Evolutionary conservation across 352 stramenopile species (phyloP).

Genomic region (Phytophthora fragariae): DNA sequence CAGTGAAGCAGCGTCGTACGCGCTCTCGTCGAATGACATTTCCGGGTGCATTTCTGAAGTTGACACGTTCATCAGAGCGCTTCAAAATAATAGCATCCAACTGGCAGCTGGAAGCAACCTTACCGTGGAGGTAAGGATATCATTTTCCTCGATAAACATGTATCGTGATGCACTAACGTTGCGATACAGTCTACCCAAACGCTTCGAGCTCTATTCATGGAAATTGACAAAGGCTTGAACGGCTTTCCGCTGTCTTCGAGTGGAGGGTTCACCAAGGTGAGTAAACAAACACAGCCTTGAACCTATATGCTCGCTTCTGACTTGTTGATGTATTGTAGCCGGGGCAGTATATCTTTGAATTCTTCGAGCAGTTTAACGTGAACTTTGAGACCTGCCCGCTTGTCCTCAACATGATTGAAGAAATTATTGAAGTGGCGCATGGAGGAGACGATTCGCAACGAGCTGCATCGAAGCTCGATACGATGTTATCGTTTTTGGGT

Average conservation of each 20-base stretch:
- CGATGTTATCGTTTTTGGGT: constrained; percentile 83
- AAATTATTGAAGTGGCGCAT: constrained; percentile 88
- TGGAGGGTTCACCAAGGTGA: constrained; percentile 86
- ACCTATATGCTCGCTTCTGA: too few relatives aligned
- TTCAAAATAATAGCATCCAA: constrained; percentile 67
- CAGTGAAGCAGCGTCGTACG: constrained; percentile 96
- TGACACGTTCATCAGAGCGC: constrained; percentile 79
- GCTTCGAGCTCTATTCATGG: constrained; percentile 79
- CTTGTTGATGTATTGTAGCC: constrained; percentile 42
- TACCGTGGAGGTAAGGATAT: constrained; percentile 61
- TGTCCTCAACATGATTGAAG: constrained; percentile 88
- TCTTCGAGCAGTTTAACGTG: constrained; percentile 92
- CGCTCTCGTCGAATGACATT: constrained; percentile 95
- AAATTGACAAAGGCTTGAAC: constrained; percentile 88
- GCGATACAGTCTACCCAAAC: constrained; percentile 74
- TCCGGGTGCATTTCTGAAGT: constrained; percentile 95
- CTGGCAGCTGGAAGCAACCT: constrained; percentile 60
- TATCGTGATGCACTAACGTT: constrained; percentile 12
- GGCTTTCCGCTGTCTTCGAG: constrained; percentile 74
- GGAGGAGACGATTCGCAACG: constrained; percentile 70
- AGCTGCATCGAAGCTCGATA: constrained; percentile 80
- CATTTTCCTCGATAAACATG: not conserved
- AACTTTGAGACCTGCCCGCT: constrained; percentile 90
- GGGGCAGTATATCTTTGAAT: constrained; percentile 91
- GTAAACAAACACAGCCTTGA: not conserved